phyloP scores from a whole-genome alignment of 352 stramenopile species.

The Phytophthora lateralis region DNA sequence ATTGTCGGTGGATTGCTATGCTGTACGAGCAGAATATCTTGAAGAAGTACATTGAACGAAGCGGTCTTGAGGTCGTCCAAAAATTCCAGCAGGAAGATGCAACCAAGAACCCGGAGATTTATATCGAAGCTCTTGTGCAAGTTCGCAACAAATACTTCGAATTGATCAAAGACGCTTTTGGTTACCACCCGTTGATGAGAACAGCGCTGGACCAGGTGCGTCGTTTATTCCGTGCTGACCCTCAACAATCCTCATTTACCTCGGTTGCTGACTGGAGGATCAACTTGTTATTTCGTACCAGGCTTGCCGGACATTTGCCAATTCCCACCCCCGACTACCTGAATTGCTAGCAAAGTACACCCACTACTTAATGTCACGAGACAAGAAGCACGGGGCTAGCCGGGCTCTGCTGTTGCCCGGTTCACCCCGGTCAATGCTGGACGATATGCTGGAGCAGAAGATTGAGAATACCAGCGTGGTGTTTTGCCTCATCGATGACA shows the following conservation, averaged over 20 bases:
- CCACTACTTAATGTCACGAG: slow-evolving; percentile 84
- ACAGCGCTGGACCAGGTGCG: slow-evolving; percentile 80
- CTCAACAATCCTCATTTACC: neutral
- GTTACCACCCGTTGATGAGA: slow-evolving; percentile 82
- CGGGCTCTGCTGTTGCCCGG: slow-evolving; percentile 28
- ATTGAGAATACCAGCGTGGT: slow-evolving; percentile 85
- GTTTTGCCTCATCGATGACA: slow-evolving; percentile 90
- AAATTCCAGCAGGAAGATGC: slow-evolving; percentile 84
- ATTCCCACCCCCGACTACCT: slow-evolving; percentile 78
- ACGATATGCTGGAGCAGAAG: slow-evolving; percentile 76
- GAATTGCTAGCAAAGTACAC: slow-evolving; percentile 87
- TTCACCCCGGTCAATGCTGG: slow-evolving; percentile 34
- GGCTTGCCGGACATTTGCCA: slow-evolving; percentile 86
- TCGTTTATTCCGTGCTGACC: slow-evolving; percentile 4
- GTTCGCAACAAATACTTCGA: slow-evolving; percentile 85
- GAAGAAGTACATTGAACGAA: slow-evolving; percentile 86
- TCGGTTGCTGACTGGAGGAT: neutral
- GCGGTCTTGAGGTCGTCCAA: slow-evolving; percentile 75
- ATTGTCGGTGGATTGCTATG: slow-evolving; percentile 10
- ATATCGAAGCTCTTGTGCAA: slow-evolving; percentile 86
- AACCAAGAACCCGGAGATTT: slow-evolving; percentile 81
- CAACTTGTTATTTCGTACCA: slow-evolving; percentile 19
- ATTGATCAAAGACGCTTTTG: slow-evolving; percentile 86
- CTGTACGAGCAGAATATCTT: slow-evolving; percentile 73
- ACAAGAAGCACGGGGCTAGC: slow-evolving; percentile 44